These are phyloP conservation scores for Metschnikowia shivogae DNA, from an alignment of 805 yeast species.

Conservation along the genomic window DNA sequence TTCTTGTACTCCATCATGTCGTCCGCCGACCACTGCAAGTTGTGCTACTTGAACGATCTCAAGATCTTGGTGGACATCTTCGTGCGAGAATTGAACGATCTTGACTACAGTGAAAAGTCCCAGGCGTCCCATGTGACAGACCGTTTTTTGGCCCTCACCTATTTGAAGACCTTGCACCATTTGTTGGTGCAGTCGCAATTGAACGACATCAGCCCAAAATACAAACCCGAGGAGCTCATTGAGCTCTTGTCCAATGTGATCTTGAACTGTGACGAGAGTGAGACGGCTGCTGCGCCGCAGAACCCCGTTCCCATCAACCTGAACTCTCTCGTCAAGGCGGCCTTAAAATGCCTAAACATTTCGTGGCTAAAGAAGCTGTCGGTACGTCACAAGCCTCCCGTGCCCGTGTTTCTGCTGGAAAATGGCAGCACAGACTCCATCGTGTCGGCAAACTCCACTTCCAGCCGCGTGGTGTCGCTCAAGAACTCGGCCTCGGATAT, in stretches of 20 bases:
- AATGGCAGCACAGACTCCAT: slow-evolving; percentile 1
- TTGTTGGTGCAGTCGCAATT: slow-evolving; percentile 64
- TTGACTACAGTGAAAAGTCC: slow-evolving; percentile 40
- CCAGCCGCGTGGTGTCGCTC: slow-evolving; percentile 2
- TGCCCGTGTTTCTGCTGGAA: neutral
- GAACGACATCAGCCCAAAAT: slow-evolving; percentile 41
- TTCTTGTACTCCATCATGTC: slow-evolving; percentile 72
- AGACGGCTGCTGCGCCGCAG: neutral
- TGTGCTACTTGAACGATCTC: slow-evolving; percentile 78
- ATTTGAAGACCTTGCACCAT: slow-evolving; percentile 70
- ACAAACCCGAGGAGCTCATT: slow-evolving; percentile 53
- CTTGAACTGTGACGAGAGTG: slow-evolving; percentile 19
- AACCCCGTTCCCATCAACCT: slow-evolving; percentile 1
- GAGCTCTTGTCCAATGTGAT: slow-evolving; percentile 49
- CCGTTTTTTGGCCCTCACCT: slow-evolving; percentile 44
- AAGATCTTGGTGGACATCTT: slow-evolving; percentile 81
- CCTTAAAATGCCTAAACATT: slow-evolving; percentile 30
- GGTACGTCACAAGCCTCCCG: neutral
- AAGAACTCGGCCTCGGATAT: slow-evolving; percentile 14
- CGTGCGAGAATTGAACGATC: slow-evolving; percentile 70
- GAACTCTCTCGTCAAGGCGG: slow-evolving; percentile 25
- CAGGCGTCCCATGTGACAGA: slow-evolving; percentile 44
- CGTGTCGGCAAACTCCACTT: neutral
- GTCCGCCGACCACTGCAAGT: slow-evolving; percentile 56
- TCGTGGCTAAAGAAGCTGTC: slow-evolving; percentile 28